Evolutionary conservation across 148 eudicot species (phyloP).

Genomic region (Rhododendron mucronatum): DNA sequence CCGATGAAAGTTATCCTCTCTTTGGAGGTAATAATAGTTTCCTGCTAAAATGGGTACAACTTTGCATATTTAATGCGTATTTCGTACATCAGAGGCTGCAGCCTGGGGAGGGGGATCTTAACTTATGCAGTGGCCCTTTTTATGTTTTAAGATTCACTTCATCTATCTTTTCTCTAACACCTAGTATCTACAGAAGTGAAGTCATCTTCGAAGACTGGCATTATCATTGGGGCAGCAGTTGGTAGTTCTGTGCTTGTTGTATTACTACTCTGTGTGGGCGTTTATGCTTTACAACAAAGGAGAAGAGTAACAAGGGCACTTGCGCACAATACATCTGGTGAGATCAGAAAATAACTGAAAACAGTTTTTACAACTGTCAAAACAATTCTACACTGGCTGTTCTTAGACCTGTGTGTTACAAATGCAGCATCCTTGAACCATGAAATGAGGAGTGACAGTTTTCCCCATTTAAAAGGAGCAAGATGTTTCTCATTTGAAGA

Average conservation of each 20-base stretch:
- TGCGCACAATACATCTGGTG: slow-evolving; percentile 53
- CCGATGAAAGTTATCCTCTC: slow-evolving; percentile 26
- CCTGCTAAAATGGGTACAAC: neutral
- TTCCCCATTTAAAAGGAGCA: slow-evolving; percentile 19
- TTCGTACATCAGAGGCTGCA: neutral
- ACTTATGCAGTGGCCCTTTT: neutral
- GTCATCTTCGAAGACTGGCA: slow-evolving; percentile 20
- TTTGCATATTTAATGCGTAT: neutral
- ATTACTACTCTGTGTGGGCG: slow-evolving; percentile 37
- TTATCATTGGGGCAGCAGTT: slow-evolving; percentile 40
- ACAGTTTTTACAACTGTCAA: neutral
- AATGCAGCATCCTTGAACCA: slow-evolving; percentile 65
- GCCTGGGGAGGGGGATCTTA: neutral
- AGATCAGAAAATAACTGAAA: neutral
- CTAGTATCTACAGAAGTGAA: slow-evolving; percentile 14
- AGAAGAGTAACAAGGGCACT: slow-evolving; percentile 43
- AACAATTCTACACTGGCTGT: neutral
- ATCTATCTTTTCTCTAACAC: neutral
- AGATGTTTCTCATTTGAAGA: slow-evolving; percentile 39
- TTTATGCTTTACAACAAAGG: slow-evolving; percentile 55
- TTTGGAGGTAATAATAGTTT: neutral
- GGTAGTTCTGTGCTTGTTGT: slow-evolving; percentile 40
- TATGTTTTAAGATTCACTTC: neutral
- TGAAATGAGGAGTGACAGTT: slow-evolving; percentile 10
- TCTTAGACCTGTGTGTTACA: neutral